phyloP scores from a whole-genome alignment of 2,329 filamentous ascomycete species.

The Lasiodiplodia gonubiensis region DNA sequence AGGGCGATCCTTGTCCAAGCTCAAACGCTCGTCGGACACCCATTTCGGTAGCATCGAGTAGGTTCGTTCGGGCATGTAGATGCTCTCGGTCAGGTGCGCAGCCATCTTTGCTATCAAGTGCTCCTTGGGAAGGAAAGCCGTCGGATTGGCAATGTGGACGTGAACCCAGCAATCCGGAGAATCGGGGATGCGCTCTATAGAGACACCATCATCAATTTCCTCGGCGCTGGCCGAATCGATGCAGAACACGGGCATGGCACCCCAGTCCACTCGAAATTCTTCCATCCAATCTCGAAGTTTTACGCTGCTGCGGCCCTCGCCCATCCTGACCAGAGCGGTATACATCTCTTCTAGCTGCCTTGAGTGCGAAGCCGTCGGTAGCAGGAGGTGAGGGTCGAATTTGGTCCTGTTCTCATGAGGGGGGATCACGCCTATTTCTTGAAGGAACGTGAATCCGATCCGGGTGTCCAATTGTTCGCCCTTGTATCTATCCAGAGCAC shows the following conservation, averaged over 20 bases:
- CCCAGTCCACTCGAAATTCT: conserved; percentile 64
- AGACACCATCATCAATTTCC: conserved; percentile 81
- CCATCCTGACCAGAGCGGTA: conserved; percentile 33
- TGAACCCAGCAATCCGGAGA: conserved; percentile 73
- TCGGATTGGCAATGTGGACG: conserved; percentile 78
- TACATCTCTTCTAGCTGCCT: conserved; percentile 52
- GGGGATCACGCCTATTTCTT: conserved; percentile 74
- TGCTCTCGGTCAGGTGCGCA: conserved; percentile 60
- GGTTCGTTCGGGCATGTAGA: conserved; percentile 62
- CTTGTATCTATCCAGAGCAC: conserved; percentile 66
- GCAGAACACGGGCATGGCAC: conserved; percentile 68
- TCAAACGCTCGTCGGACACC: conserved; percentile 59
- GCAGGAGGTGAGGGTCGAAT: conserved; percentile 61
- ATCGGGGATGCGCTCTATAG: conserved; percentile 64
- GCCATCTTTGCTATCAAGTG: conserved; percentile 66
- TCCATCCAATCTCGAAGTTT: conserved; percentile 61
- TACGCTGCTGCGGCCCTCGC: conserved; percentile 38
- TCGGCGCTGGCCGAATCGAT: conserved; percentile 71
- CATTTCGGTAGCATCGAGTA: conserved; percentile 63
- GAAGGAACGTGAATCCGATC: conserved; percentile 69
- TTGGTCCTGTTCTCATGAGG: conserved; percentile 73
- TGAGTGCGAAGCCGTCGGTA: conserved; percentile 55
- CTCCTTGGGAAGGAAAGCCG: conserved; percentile 68
- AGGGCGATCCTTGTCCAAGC: conserved; percentile 59
- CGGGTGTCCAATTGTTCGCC: conserved; percentile 53